A percentile compares a stretch with the other conserved stretches of the same genome.
Conservation (phyloP, 2,329 filamentous ascomycete species). For the Cytospora mali region DNA sequence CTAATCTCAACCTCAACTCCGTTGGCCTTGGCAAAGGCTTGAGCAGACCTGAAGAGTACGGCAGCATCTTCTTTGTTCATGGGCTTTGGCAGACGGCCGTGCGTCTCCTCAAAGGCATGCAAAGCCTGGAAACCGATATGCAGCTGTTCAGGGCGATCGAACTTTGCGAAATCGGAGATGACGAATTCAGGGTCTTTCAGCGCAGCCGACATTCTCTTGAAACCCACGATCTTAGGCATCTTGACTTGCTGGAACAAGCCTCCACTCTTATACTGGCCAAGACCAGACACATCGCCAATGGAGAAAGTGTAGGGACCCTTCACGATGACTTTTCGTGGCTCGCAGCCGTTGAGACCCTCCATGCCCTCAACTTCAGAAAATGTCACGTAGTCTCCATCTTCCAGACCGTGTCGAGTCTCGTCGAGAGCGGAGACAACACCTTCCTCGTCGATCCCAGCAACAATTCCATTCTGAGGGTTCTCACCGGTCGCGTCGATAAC, state of each 20-base stretch:
- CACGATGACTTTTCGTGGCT: conserved; percentile 87
- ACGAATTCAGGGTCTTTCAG: conserved; percentile 87
- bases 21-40: conserved; percentile 72
- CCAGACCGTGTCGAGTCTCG: conserved; percentile 90
- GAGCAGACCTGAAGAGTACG: conserved; percentile 74
- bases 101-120: conserved; percentile 77
- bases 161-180: conserved; percentile 96
- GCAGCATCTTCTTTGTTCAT: conserved; percentile 83
- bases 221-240: conserved; percentile 93
- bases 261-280: conserved; percentile 85
- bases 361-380: conserved; percentile 93
- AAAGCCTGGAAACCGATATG: conserved; percentile 92
- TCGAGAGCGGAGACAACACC: conserved; percentile 91
- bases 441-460: conserved; percentile 86
- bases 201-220: conserved; percentile 77
- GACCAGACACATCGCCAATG: conserved; percentile 86
- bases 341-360: conserved; percentile 80
- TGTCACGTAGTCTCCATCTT: conserved; percentile 95
- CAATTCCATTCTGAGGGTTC: conserved; percentile 81
- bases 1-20: conserved; percentile 82
- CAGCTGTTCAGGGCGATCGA: conserved; percentile 89
- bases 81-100: conserved; percentile 76
- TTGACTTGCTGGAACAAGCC: conserved; percentile 96
- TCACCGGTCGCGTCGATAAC: conserved; percentile 90
- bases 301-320: conserved; percentile 98